Evolutionary conservation across 164 flowering plant species (phyloP), one percentile per base, ranked within the genome.

Genomic region (Echeveria elegans): DNA sequence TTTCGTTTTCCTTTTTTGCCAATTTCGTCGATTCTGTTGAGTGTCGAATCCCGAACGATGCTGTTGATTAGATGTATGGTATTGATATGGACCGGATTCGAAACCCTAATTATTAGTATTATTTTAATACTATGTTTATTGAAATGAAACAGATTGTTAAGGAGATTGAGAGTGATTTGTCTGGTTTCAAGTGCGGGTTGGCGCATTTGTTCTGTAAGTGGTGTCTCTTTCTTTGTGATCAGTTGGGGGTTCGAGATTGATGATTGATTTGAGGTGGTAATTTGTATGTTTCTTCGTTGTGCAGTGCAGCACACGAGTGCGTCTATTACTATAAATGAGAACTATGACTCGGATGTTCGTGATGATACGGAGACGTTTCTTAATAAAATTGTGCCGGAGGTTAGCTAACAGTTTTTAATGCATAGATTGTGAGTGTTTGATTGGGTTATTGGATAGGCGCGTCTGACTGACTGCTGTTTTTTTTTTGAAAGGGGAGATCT

Each of bases 241-340:
- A n/a, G n/a, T n/a, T n/a, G n/a, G n/a, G n/a, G n/a, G n/a, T n/a
- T n/a, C n/a, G n/a, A 28, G 28, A 18, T 30, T 30, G 38, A 1
- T n/a, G n/a, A 8, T 34, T 14, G n/a, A 38, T 34, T 32, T 43
- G 56, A 26, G n/a, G 48, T 11, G 26, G 43, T 28, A 18, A 15
- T 65, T 28, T 24, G 52, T n/a, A 34, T 2, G 16, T 19, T 43
- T 62, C 28, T 56, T 21, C 66, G 61, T 5, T 28, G n/a, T 26
- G 9, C 86, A 93, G 98, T 94, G 78, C 98, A 91, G 64, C 99
- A 94, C 71, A 94, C 99, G 4, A 94, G 99, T 82, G 99, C 99
- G 45, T 94, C 99, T 31, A 78, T 94, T 70, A 94, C 99, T 24
- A 82, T 94, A 76, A 94, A 94, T 66, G 99, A 94, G 80, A 94